A percentile compares a stretch with the other conserved stretches of the same genome.
Evolutionary conservation across 2,329 filamentous ascomycete species (phyloP).

Genomic region (Trichoderma sp.): DNA sequence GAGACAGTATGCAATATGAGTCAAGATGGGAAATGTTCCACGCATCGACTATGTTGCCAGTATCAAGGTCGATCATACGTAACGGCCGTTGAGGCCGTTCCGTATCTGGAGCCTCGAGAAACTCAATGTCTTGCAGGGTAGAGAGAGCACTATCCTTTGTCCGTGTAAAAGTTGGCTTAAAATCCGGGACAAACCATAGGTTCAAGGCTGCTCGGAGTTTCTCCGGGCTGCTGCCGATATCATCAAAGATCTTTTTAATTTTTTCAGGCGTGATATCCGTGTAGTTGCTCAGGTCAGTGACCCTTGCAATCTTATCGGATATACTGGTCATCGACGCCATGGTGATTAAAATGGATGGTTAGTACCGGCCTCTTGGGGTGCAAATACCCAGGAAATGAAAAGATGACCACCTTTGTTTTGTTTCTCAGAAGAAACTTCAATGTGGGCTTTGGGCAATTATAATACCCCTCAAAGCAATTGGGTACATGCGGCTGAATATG

Average conservation of each 20-base stretch:
- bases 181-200: constrained; percentile 9
- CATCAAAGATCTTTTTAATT: neutral
- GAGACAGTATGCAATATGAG: constrained; percentile 4
- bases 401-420: neutral
- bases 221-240: constrained; percentile 12
- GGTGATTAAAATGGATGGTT: neutral
- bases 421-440: neutral
- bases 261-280: neutral
- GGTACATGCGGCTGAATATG: neutral
- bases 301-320: neutral
- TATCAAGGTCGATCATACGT: neutral
- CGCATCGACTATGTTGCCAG: neutral
- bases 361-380: neutral
- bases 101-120: neutral
- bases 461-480: neutral
- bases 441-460: neutral
- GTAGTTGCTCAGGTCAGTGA: neutral
- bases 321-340: neutral
- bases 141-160: no score
- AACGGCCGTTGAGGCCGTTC: neutral
- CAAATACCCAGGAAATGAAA: neutral
- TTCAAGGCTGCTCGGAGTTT: constrained; percentile 13
- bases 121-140: neutral
- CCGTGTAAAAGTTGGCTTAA: constrained; percentile 1
- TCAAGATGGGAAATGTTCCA: neutral